Conservation (phyloP, 306 rosid species). For the Crotalaria pallida region DNA sequence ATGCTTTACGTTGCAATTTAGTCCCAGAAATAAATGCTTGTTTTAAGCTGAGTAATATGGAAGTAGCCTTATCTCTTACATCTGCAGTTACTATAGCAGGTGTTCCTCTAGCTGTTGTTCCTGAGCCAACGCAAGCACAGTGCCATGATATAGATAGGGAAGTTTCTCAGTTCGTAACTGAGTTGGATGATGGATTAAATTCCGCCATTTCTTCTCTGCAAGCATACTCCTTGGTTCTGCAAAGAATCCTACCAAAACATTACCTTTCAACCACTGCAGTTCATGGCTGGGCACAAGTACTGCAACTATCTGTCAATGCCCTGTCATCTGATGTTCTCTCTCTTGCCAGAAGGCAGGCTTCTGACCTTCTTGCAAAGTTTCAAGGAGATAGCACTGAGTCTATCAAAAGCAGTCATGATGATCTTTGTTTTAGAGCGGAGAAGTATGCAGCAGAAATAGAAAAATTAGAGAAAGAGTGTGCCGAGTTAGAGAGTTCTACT, state of each 20-base stretch:
- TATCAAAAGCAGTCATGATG: slow-evolving; percentile 52
- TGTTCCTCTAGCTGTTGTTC: slow-evolving; percentile 91
- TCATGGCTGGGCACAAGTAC: slow-evolving; percentile 89
- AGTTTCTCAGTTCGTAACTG: slow-evolving; percentile 66
- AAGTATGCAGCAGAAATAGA: slow-evolving; percentile 64
- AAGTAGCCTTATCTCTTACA: slow-evolving; percentile 71
- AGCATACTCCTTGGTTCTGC: slow-evolving; percentile 79
- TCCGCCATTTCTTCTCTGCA: slow-evolving; percentile 61
- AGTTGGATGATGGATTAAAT: slow-evolving; percentile 71
- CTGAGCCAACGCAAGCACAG: slow-evolving; percentile 97
- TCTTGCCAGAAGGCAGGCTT: slow-evolving; percentile 82
- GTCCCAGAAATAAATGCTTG: slow-evolving; percentile 51
- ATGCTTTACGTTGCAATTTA: slow-evolving; percentile 71
- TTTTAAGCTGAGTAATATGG: slow-evolving; percentile 48
- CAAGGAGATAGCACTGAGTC: slow-evolving; percentile 54
- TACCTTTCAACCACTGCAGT: slow-evolving; percentile 81
- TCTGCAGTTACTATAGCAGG: slow-evolving; percentile 85
- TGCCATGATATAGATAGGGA: slow-evolving; percentile 91
- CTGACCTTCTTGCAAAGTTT: slow-evolving; percentile 61
- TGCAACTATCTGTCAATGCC: slow-evolving; percentile 64
- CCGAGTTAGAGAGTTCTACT: slow-evolving; percentile 59
- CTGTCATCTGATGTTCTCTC: slow-evolving; percentile 74
- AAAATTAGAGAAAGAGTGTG: slow-evolving; percentile 64
- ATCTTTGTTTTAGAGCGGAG: slow-evolving; percentile 61
- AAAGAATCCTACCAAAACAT: slow-evolving; percentile 79